Conservation (phyloP, 768 basidiomycete genomes). For the Postia placenta region DNA sequence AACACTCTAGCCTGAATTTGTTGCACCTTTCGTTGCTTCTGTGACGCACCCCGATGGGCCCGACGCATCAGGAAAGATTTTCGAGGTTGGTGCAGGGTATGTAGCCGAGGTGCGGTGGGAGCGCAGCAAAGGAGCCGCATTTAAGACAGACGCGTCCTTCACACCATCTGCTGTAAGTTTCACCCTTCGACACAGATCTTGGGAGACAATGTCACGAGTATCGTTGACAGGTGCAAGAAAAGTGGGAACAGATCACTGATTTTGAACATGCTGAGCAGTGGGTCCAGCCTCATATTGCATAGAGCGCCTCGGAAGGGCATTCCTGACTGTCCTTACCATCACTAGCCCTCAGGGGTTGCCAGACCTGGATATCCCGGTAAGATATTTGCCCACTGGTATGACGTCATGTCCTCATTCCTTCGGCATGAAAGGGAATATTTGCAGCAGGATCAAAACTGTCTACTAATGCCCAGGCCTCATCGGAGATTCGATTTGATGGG, state of each 20-base stretch:
- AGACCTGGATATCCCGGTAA: conserved; percentile 57
- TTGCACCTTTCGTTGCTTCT: conserved; percentile 88
- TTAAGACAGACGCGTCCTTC: conserved; percentile 85
- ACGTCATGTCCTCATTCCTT: neutral
- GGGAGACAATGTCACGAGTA: neutral
- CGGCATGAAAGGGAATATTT: conserved; percentile 9
- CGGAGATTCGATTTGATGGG: conserved; percentile 74
- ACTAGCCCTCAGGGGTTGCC: conserved; percentile 56
- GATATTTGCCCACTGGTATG: conserved; percentile 9
- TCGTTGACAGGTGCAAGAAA: conserved; percentile 64
- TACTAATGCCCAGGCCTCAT: conserved; percentile 61
- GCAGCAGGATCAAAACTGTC: conserved; percentile 57
- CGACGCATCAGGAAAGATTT: conserved; percentile 75
- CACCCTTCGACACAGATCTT: neutral
- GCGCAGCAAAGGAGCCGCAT: conserved; percentile 78
- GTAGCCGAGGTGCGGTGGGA: conserved; percentile 93
- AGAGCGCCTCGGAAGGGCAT: neutral
- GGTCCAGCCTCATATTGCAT: conserved; percentile 20
- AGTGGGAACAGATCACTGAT: conserved; percentile 78
- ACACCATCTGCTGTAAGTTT: conserved; percentile 84
- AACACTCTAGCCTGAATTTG: conserved; percentile 67
- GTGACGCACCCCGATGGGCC: conserved; percentile 82
- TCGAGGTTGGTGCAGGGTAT: conserved; percentile 92
- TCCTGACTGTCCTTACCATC: neutral
- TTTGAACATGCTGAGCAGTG: conserved; percentile 66